Conservation (phyloP, 179 eudicot genomes). For the Patellifolia procumbens region DNA sequence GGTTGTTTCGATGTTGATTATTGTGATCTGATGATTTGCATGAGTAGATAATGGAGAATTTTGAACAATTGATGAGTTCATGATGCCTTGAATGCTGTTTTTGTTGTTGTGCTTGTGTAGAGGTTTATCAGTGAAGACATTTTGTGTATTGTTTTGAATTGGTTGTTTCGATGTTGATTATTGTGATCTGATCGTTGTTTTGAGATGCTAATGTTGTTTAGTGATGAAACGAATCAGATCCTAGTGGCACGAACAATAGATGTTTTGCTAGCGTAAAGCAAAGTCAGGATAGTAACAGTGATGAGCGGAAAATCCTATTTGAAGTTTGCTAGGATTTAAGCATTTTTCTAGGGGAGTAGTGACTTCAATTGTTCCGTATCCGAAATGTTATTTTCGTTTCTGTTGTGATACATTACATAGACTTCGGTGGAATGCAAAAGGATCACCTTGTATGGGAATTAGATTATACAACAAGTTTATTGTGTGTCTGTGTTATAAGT, state of each 20-base stretch:
- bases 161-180: not conserved
- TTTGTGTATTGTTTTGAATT: not conserved
- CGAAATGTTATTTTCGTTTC: too few relatives aligned
- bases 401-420: not conserved
- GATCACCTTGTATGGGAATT: too few relatives aligned
- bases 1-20: not conserved
- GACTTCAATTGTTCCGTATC: not conserved
- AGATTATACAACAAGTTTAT: not conserved
- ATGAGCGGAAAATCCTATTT: not conserved
- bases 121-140: not conserved
- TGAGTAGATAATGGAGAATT: not conserved
- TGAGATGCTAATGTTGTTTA: not conserved
- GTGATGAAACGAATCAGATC: not conserved
- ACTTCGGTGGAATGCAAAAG: not conserved
- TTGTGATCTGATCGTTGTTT: constrained; percentile 9
- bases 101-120: not conserved
- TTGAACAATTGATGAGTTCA: not conserved
- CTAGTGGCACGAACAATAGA: not conserved
- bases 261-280: not conserved
- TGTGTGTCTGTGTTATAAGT: not conserved
- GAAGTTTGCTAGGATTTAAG: not conserved
- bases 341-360: not conserved
- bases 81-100: not conserved
- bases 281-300: not conserved
- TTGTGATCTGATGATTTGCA: constrained; percentile 8